A percentile compares a stretch with the other conserved stretches of the same genome.
phyloP scores from a whole-genome alignment of 106 monocot species.

The Allium cepa region DNA sequence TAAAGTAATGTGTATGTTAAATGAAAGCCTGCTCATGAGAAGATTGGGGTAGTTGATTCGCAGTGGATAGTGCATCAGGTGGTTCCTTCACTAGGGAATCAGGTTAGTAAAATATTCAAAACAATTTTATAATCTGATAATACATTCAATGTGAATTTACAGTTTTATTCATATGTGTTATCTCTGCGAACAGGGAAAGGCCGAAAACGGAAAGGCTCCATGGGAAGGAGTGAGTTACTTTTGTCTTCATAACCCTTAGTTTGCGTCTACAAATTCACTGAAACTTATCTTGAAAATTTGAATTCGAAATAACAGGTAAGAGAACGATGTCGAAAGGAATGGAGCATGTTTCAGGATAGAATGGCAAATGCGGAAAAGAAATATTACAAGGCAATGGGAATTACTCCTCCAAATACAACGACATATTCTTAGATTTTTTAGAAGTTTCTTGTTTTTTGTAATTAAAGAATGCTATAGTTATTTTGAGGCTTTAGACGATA shows the following conservation, averaged over 20 bases:
- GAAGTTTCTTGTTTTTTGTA: background rate
- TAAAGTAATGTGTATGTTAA: background rate
- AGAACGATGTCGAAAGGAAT: conserved; percentile 28
- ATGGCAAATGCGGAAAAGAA: conserved; percentile 39
- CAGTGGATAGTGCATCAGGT: conserved; percentile 65
- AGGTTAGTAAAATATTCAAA: conserved; percentile 20
- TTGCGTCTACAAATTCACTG: no score
- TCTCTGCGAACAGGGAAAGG: conserved; percentile 19
- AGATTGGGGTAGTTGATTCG: conserved; percentile 64
- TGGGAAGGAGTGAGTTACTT: conserved; percentile 40
- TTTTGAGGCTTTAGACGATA: no score
- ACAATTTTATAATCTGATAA: background rate
- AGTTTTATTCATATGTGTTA: background rate
- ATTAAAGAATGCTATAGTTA: background rate
- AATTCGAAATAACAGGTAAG: conserved; percentile 25
- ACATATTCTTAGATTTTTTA: conserved; percentile 7
- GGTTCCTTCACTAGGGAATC: conserved; percentile 63
- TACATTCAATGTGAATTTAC: background rate
- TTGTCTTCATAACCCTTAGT: background rate
- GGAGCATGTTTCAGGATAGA: conserved; percentile 33
- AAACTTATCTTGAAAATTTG: no score
- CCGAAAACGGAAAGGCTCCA: conserved; percentile 33
- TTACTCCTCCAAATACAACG: conserved; percentile 30
- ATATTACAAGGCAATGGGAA: conserved; percentile 33
- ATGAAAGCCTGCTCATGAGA: conserved; percentile 56